Percentiles rank a stretch among this genome's conserved stretches.
Conservation (phyloP, 345 rosid genomes). For the Dipteronia sinensis region DNA sequence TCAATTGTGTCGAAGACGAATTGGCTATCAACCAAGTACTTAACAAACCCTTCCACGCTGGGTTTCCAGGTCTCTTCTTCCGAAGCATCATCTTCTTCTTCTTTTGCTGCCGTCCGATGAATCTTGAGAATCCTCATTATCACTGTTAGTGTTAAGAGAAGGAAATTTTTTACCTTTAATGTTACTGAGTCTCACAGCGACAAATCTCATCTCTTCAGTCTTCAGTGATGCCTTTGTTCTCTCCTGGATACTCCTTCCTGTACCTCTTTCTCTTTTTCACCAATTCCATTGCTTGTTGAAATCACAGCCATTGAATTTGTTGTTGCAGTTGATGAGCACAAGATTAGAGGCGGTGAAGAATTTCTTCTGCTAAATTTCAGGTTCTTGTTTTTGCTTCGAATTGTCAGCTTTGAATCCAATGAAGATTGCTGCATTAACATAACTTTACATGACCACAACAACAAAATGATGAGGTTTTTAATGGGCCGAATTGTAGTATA, state of each 20-base stretch:
- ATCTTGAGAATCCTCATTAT: slow-evolving; percentile 19
- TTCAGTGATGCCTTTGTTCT: slow-evolving; percentile 76
- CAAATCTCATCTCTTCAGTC: slow-evolving; percentile 97
- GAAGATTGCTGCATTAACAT: background rate
- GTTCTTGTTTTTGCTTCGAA: slow-evolving; percentile 2
- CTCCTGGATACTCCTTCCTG: slow-evolving; percentile 83
- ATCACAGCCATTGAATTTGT: too few species aligned
- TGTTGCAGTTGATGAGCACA: slow-evolving; percentile 25
- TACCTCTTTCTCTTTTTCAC: slow-evolving; percentile 62
- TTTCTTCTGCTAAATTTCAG: background rate
- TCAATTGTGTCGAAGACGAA: slow-evolving; percentile 76
- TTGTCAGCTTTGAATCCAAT: slow-evolving; percentile 7
- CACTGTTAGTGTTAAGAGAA: slow-evolving; percentile 15
- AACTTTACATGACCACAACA: background rate
- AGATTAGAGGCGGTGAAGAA: background rate
- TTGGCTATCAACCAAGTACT: slow-evolving; percentile 72
- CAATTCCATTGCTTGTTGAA: slow-evolving; percentile 11
- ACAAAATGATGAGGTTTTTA: background rate
- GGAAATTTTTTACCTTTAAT: slow-evolving; percentile 52
- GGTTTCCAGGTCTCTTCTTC: slow-evolving; percentile 58
- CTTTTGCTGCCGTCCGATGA: slow-evolving; percentile 1
- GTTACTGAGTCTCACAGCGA: slow-evolving; percentile 88
- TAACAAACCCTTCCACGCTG: slow-evolving; percentile 64
- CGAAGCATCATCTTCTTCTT: background rate
- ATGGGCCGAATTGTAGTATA: too few species aligned